Evolutionary conservation across 495 filamentous ascomycete species (phyloP), one percentile per base, ranked within the genome.

Genomic region (Parathielavia hyrcaniae): DNA sequence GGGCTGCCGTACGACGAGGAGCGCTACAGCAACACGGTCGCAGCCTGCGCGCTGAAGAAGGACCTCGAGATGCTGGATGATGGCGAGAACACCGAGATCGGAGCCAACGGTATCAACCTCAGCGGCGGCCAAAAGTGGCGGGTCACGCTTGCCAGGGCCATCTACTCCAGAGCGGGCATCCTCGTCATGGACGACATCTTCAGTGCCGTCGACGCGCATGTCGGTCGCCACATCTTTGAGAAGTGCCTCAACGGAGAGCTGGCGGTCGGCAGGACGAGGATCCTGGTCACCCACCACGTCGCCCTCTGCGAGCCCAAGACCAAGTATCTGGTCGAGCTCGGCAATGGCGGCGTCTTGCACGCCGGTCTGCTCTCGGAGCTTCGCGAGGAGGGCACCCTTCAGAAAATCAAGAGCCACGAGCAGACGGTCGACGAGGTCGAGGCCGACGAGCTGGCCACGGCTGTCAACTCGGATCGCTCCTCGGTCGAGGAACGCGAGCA

Each of bases 141-240:
- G 45, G 74, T 93, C 34, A 85, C 87, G 4, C 83, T 95, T 55
- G 89, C 88, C 2, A 71, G 89, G 30, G 89, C 89, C 9, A 72
- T 91, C 32, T 93, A 95, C 66, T 90, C 86, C 3, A 75, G 89
- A 2, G 89, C 89, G 6, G 86, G 86, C 0, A 86, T 90, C 55
- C 77, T 95, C 0, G 74, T 95, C 22, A 72, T 95, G 50, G 89
- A 95, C 64, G 89, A 95, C 64, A 91, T 95, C 40, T 95, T 95
- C 69, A 89, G 85, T 58, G 83, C 83, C 35, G 81, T 85, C 12
- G 81, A 83, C 63, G 79, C 87, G 13, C 88, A 92, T 66, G 88
- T 90, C 48, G 89, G 89, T 14, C 79, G 82, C 20, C 85, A 89
- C 63, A 82, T 92, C 48, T 89, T 86, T 57, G 85, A 92, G 55